Base-by-base conservation (phyloP, 2,329 filamentous ascomycete genomes). In the Pseudocercospora fuligena region DNA sequence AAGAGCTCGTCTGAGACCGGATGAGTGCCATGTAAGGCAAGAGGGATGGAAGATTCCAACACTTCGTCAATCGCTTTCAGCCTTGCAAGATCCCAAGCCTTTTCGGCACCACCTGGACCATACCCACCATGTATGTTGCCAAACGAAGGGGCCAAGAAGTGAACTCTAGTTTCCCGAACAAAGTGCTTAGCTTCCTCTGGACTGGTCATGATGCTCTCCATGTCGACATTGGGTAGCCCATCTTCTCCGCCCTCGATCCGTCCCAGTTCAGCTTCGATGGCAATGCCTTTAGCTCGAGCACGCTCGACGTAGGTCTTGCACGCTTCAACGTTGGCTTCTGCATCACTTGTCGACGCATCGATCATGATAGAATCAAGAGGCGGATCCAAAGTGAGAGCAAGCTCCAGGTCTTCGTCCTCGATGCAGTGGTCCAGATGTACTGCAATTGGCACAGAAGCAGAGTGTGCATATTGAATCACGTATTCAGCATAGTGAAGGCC, bases 1-100 rank as follows among this genome's bases (percentile, higher is more conserved):
- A 86, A 83, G 2, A 86, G 74, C 27, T 83, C 78, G 3, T 81
- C 75, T 1, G 80, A 77, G 67, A 87, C 87, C 53, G 82, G 83
- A 67, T 87, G 87, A 0, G 85, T 87, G 1, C 86, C 86, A 67
- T 88, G 86, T 25, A 88, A 77, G 1, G 84, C 86, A 77, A 81
- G 82, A 72, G 78, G 68, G 0, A 85, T 83, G 75, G n/a, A 51
- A 16, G 47, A 27, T 3, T 21, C 5, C 7, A 77, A 73, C 33
- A 74, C 72, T 49, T 74, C 64, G 4, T 75, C 73, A 56, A 77
- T 83, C 14, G 71, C 76, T n/a, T 80, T 74, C 3, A 87, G 78
- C 64, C 71, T 66, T 8, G 65, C 63, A 21, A 69, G 73, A 63
- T 74, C 70, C 46, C 79, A 65, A 61, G 58, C 31, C 25, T 47